These are phyloP conservation scores for Acarospora socialis DNA, from an alignment of 2,329 filamentous ascomycete species.

Conservation along the genomic window DNA sequence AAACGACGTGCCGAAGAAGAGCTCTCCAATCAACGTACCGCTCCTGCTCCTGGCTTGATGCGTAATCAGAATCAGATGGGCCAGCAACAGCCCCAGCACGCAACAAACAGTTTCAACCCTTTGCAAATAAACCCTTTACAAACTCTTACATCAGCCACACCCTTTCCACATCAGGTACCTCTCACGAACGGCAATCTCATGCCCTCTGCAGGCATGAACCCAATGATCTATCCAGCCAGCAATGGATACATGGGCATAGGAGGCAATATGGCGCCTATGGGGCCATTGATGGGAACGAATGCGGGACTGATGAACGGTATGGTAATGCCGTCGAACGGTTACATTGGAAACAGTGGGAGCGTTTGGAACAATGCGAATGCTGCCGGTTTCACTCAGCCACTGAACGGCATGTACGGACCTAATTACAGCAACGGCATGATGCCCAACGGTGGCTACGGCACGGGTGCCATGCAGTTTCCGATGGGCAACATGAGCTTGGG, in stretches of 20 bases:
- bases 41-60: slow-evolving; percentile 39
- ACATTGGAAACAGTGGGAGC: slow-evolving; percentile 21
- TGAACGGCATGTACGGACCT: slow-evolving; percentile 22
- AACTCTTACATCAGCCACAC: not conserved
- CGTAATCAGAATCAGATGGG: slow-evolving; percentile 30
- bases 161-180: too few relatives aligned
- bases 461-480: slow-evolving; percentile 19
- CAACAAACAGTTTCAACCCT: slow-evolving; percentile 18
- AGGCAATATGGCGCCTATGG: slow-evolving; percentile 14
- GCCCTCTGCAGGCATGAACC: slow-evolving; percentile 20
- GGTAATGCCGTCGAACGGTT: slow-evolving; percentile 29
- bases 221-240: slow-evolving; percentile 22
- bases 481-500: slow-evolving; percentile 21
- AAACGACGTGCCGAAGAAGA: slow-evolving; percentile 74
- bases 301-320: slow-evolving; percentile 32
- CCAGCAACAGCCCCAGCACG: slow-evolving; percentile 26
- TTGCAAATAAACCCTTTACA: slow-evolving; percentile 1
- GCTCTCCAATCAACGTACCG: slow-evolving; percentile 28
- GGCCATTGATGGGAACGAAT: slow-evolving; percentile 14
- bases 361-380: slow-evolving; percentile 32
- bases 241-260: slow-evolving; percentile 19
- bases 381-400: slow-evolving; percentile 25
- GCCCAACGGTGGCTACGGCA: slow-evolving; percentile 20
- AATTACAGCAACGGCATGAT: slow-evolving; percentile 20
- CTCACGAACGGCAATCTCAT: slow-evolving; percentile 17